These are phyloP conservation scores for Diplodia intermedia DNA, from an alignment of 2,329 filamentous ascomycete genomes.

Conservation along the genomic window DNA sequence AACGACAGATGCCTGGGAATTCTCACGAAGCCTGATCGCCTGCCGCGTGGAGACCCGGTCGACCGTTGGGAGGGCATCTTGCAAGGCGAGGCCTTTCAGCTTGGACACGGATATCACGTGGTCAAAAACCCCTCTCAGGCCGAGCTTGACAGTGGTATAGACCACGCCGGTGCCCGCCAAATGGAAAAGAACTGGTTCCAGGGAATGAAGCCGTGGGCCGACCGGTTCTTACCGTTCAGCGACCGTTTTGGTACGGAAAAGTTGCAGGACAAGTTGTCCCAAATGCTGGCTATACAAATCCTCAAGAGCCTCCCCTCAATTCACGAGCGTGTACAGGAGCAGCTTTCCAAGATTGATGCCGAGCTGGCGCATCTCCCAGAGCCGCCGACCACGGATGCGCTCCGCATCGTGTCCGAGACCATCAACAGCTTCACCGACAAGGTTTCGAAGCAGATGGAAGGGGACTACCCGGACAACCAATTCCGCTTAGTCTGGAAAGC, in stretches of 20 bases:
- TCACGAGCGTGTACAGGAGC: constrained; percentile 51
- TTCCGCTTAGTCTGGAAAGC: constrained; percentile 54
- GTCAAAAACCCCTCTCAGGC: constrained; percentile 68
- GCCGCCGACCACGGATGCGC: constrained; percentile 68
- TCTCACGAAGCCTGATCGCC: constrained; percentile 82
- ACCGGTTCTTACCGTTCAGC: constrained; percentile 47
- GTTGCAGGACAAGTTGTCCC: constrained; percentile 58
- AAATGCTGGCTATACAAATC: constrained; percentile 58
- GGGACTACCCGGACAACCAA: constrained; percentile 51
- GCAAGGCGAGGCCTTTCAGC: constrained; percentile 63
- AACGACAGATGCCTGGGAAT: constrained; percentile 63
- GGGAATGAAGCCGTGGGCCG: constrained; percentile 53
- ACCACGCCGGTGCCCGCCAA: constrained; percentile 56
- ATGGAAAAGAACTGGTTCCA: constrained; percentile 62
- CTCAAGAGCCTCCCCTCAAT: constrained; percentile 51
- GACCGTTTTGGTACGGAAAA: constrained; percentile 60
- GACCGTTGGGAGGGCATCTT: constrained; percentile 71
- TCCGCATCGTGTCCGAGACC: constrained; percentile 68
- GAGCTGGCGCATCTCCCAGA: constrained; percentile 69
- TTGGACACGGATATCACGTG: constrained; percentile 81
- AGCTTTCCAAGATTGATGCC: constrained; percentile 60
- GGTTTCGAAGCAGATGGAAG: constrained; percentile 62
- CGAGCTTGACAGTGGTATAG: constrained; percentile 54
- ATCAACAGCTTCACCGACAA: constrained; percentile 63
- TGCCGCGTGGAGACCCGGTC: constrained; percentile 60